Conservation (phyloP, 129 eudicot genomes). For the Dittrichia graveolens region DNA sequence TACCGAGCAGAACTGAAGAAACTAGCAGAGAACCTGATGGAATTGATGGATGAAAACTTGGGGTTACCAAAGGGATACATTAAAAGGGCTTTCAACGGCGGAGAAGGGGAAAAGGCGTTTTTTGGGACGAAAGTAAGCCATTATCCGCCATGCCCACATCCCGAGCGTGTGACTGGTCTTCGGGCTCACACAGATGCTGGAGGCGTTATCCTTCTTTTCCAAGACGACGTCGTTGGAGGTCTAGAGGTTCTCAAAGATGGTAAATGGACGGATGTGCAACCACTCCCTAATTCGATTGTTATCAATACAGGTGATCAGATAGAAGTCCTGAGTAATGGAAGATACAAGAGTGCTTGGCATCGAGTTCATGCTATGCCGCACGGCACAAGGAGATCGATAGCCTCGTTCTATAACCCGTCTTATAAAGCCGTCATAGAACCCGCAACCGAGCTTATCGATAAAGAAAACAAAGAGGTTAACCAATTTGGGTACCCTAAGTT, state of each 20-base stretch:
- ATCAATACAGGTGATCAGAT: conserved; percentile 85
- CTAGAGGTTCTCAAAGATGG: conserved; percentile 81
- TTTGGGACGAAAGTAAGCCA: conserved; percentile 89
- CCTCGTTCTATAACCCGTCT: conserved; percentile 73
- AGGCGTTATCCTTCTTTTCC: conserved; percentile 76
- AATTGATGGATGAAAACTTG: conserved; percentile 67
- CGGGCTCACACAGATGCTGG: conserved; percentile 97
- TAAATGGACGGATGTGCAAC: conserved; percentile 76
- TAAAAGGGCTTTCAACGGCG: conserved; percentile 56
- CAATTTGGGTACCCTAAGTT: conserved; percentile 59
- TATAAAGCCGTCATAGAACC: conserved; percentile 60
- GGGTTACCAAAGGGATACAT: conserved; percentile 63
- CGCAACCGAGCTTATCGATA: conserved; percentile 42
- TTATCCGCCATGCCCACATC: conserved; percentile 76
- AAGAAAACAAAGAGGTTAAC: conserved; percentile 29
- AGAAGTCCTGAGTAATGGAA: conserved; percentile 76
- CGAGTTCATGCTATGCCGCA: conserved; percentile 44
- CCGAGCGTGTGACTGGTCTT: conserved; percentile 65
- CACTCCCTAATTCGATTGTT: conserved; percentile 61
- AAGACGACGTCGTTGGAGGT: conserved; percentile 65
- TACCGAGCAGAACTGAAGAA: conserved; percentile 59
- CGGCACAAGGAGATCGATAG: conserved; percentile 65
- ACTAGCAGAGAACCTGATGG: conserved; percentile 57
- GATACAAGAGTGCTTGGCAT: conserved; percentile 86
- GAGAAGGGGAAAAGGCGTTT: conserved; percentile 47